Evolutionary conservation across 768 basidiomycete genomes (phyloP).

Genomic region (Suillus fuscotomentosus): DNA sequence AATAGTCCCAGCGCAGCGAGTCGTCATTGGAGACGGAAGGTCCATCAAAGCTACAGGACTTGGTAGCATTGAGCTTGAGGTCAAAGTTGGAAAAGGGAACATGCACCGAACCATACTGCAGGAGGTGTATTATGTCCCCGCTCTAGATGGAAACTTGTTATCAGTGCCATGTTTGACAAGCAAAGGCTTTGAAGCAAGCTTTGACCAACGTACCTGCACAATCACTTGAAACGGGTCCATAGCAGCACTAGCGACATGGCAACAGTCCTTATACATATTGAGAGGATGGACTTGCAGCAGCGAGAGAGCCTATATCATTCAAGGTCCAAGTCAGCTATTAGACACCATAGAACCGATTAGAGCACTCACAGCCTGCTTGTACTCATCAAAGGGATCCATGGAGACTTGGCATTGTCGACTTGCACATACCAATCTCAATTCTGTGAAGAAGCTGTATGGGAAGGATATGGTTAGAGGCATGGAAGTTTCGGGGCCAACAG

Average conservation of each 20-base stretch:
- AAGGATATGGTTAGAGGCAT: conserved; percentile 8
- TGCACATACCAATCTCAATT: conserved; percentile 1
- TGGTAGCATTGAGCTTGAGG: too few species aligned
- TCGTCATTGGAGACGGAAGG: too few species aligned
- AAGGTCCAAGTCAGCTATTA: not conserved
- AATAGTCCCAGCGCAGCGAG: not conserved
- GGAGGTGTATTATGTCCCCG: too few species aligned
- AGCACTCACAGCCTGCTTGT: not conserved
- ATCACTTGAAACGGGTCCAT: not conserved
- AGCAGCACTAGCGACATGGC: not conserved
- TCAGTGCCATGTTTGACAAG: too few species aligned
- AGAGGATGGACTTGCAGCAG: not conserved
- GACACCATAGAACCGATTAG: not conserved
- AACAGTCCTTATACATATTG: conserved; percentile 7
- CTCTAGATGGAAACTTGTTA: too few species aligned
- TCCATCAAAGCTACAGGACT: too few species aligned
- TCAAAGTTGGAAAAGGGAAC: too few species aligned
- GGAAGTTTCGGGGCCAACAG: too few species aligned
- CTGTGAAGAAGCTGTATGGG: conserved; percentile 1
- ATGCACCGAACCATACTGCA: too few species aligned
- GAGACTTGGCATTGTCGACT: conserved; percentile 3
- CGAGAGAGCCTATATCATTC: not conserved
- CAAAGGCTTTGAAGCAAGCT: not conserved
- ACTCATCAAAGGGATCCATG: not conserved
- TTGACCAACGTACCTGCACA: not conserved